A percentile compares a stretch with the other conserved stretches of the same genome.
These are phyloP conservation scores for Gnomoniopsis smithogilvyi DNA, from an alignment of 2,329 filamentous ascomycete species.

Conservation along the genomic window DNA sequence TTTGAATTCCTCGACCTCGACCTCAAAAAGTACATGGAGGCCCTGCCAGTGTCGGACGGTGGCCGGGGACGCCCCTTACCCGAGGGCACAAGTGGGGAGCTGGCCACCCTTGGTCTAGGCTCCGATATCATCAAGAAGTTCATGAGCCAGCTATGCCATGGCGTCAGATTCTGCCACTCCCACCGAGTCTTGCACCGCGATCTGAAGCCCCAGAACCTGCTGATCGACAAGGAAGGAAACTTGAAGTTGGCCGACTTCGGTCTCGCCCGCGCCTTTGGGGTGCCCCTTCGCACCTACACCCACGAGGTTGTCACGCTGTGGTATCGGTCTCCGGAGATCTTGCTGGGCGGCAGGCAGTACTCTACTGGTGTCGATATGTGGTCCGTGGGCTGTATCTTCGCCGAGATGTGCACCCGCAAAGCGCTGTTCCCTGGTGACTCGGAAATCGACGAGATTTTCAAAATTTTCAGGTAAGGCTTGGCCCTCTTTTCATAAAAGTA, in stretches of 20 bases:
- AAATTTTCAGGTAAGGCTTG: conserved; percentile 73
- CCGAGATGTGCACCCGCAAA: conserved; percentile 89
- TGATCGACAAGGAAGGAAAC: conserved; percentile 83
- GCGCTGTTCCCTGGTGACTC: conserved; percentile 86
- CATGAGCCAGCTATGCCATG: conserved; percentile 80
- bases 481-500: background rate
- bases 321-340: conserved; percentile 84
- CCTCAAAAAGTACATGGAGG: conserved; percentile 93
- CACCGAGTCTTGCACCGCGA: conserved; percentile 82
- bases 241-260: conserved; percentile 85
- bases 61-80: conserved; percentile 78
- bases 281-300: conserved; percentile 83
- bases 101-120: conserved; percentile 68
- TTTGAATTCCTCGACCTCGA: conserved; percentile 86
- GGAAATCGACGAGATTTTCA: conserved; percentile 93
- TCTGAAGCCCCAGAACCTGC: conserved; percentile 80
- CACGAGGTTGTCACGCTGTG: conserved; percentile 90
- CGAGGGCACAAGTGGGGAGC: conserved; percentile 63
- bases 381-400: conserved; percentile 87
- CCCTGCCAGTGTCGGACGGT: conserved; percentile 74
- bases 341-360: conserved; percentile 83
- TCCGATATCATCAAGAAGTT: conserved; percentile 86
- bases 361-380: conserved; percentile 94
- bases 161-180: conserved; percentile 80
- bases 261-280: conserved; percentile 83